A percentile compares a stretch with the other conserved stretches of the same genome.
phyloP scores from a whole-genome alignment of 2,329 filamentous ascomycete species.

The Penicillium sp. region DNA sequence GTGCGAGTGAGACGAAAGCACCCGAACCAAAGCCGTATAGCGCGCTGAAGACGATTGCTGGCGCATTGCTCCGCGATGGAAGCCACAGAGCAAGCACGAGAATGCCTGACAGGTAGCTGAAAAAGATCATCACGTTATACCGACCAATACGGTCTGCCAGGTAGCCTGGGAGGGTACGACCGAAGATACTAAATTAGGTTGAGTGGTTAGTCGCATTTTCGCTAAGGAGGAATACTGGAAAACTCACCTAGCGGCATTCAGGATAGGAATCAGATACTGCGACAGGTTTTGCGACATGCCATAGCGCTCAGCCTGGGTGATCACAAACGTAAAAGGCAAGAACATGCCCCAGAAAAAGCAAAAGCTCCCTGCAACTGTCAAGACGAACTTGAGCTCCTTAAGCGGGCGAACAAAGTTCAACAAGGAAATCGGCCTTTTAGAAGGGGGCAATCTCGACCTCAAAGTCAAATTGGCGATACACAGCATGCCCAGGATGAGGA shows the following conservation, averaged over 20 bases:
- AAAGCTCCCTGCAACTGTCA: constrained; percentile 20
- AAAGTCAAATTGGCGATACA: constrained; percentile 52
- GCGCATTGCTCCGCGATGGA: constrained; percentile 49
- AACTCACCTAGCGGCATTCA: constrained; percentile 47
- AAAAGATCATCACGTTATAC: constrained; percentile 46
- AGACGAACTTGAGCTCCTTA: constrained; percentile 19
- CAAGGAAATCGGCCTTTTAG: constrained; percentile 23
- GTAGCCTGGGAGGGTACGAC: constrained; percentile 31
- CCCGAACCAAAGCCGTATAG: constrained; percentile 67
- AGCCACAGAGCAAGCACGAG: constrained; percentile 51
- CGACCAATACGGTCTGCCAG: constrained; percentile 28
- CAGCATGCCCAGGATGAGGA: constrained; percentile 57
- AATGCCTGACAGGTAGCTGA: constrained; percentile 33
- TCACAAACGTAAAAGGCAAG: constrained; percentile 51
- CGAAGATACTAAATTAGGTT: constrained; percentile 23
- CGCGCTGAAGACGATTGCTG: constrained; percentile 60
- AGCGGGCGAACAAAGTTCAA: constrained; percentile 22
- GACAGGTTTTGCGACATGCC: constrained; percentile 50
- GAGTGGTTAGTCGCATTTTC: background rate
- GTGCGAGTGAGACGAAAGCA: constrained; percentile 58
- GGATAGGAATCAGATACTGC: constrained; percentile 50
- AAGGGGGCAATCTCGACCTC: constrained; percentile 40
- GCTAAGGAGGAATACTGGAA: background rate
- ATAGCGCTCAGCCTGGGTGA: constrained; percentile 43
- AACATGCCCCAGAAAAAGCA: constrained; percentile 58